Evolutionary conservation across 139 green algal genomes (phyloP).

Genomic region (Auxenochlorella protothecoides): DNA sequence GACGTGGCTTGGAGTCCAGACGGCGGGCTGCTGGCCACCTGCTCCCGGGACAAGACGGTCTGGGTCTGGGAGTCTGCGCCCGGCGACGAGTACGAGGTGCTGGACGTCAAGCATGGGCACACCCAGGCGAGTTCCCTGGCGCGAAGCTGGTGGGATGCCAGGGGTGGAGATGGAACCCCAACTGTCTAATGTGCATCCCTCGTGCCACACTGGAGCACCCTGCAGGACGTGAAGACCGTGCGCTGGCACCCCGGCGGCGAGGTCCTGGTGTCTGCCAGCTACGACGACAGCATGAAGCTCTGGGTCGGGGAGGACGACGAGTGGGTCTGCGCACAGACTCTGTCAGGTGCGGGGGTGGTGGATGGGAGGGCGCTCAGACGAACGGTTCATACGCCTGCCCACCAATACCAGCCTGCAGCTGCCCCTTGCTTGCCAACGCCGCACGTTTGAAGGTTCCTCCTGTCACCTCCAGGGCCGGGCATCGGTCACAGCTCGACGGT

Average conservation of each 20-base stretch:
- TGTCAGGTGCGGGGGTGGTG: conserved; percentile 37
- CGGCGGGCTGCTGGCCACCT: conserved; percentile 78
- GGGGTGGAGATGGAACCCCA: too few species aligned
- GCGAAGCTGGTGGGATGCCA: neutral
- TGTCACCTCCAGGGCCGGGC: conserved; percentile 2
- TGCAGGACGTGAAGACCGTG: conserved; percentile 91
- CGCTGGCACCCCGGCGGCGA: conserved; percentile 77
- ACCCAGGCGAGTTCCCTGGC: conserved; percentile 29
- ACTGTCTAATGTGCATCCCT: neutral
- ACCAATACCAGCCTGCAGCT: too few species aligned
- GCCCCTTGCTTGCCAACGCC: too few species aligned
- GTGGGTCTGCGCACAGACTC: conserved; percentile 72
- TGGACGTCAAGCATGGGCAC: conserved; percentile 91
- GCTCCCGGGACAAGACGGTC: conserved; percentile 85
- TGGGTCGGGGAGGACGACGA: conserved; percentile 76
- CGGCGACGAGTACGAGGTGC: conserved; percentile 82
- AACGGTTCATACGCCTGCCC: too few species aligned
- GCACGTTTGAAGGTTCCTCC: too few species aligned
- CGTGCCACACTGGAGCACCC: neutral
- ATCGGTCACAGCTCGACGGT: conserved; percentile 75
- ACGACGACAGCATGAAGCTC: conserved; percentile 90
- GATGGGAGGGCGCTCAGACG: too few species aligned
- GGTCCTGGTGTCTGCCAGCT: conserved; percentile 72
- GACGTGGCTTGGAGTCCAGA: conserved; percentile 72
- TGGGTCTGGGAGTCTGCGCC: conserved; percentile 91